phyloP scores from a whole-genome alignment of 306 rosid species.

The Medicago ruthenica region DNA sequence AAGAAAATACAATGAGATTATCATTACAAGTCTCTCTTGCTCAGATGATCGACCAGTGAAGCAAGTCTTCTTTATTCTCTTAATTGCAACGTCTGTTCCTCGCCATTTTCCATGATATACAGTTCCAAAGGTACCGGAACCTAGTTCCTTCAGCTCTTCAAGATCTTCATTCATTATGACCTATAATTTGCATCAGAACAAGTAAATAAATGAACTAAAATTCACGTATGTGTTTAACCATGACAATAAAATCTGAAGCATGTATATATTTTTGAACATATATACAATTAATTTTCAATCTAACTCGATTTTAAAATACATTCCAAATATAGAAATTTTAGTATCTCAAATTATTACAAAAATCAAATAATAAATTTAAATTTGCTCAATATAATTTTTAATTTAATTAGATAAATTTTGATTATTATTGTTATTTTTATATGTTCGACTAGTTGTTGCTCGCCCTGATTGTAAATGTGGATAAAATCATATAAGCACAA shows the following conservation, averaged over 20 bases:
- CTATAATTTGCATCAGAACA: slow-evolving; percentile 58
- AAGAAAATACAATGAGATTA: not conserved
- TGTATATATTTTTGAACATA: slow-evolving; percentile 4
- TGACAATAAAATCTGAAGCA: slow-evolving; percentile 27
- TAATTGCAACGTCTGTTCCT: slow-evolving; percentile 93
- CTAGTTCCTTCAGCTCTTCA: slow-evolving; percentile 86
- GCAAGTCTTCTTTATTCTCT: slow-evolving; percentile 94
- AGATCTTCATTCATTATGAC: slow-evolving; percentile 87
- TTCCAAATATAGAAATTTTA: too few species aligned
- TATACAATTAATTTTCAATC: not conserved
- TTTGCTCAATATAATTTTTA: too few species aligned
- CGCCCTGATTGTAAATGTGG: too few species aligned
- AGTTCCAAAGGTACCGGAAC: slow-evolving; percentile 95
- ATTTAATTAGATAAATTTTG: too few species aligned
- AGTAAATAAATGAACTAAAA: slow-evolving; percentile 36
- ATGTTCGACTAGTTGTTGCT: too few species aligned
- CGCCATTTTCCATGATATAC: slow-evolving; percentile 97
- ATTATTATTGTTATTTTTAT: too few species aligned
- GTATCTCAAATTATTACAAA: too few species aligned
- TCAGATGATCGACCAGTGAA: slow-evolving; percentile 89
- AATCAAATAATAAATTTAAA: too few species aligned
- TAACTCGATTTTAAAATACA: too few species aligned
- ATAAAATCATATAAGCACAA: too few species aligned
- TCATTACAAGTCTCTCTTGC: slow-evolving; percentile 85
- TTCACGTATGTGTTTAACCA: slow-evolving; percentile 13